Conservation (phyloP, 257 asterid species). For the Solanum corneliomulleri region DNA sequence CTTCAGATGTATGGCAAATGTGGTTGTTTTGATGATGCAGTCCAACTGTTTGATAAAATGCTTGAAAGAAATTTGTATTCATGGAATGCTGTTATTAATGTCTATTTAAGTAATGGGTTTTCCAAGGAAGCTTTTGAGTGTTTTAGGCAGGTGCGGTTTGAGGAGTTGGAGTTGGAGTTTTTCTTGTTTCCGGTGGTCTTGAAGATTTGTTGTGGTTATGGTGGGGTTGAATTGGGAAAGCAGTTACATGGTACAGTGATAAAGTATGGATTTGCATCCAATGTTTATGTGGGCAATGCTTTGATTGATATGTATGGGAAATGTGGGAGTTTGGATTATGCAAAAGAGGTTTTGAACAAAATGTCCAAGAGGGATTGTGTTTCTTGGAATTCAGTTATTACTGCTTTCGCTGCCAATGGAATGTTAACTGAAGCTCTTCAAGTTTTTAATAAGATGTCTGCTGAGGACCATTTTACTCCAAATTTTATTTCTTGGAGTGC, state of each 20-base stretch:
- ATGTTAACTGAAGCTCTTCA: constrained; percentile 35
- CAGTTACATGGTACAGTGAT: constrained; percentile 49
- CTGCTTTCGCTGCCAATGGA: constrained; percentile 58
- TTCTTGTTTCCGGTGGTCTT: constrained; percentile 52
- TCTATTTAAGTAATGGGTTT: constrained; percentile 27
- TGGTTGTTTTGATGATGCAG: constrained; percentile 21
- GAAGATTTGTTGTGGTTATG: constrained; percentile 58
- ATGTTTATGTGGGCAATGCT: constrained; percentile 59
- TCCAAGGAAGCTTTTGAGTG: constrained; percentile 32
- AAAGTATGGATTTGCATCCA: constrained; percentile 38
- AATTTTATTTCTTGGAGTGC: constrained; percentile 65
- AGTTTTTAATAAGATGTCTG: constrained; percentile 35
- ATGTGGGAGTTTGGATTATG: constrained; percentile 45
- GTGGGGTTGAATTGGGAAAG: constrained; percentile 55
- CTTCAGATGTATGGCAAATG: constrained; percentile 45
- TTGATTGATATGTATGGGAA: constrained; percentile 76
- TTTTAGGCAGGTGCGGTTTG: constrained; percentile 26
- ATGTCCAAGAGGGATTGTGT: constrained; percentile 40
- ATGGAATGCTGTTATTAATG: constrained; percentile 33
- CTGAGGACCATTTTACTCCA: constrained; percentile 24
- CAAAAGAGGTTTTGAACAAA: constrained; percentile 28
- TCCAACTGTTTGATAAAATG: constrained; percentile 50
- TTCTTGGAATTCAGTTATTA: constrained; percentile 69
- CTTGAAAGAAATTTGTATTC: constrained; percentile 45
- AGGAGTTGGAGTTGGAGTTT: constrained; percentile 56